Evolutionary conservation across 2,329 filamentous ascomycete genomes (phyloP).

Genomic region (Ophiostoma himal-ulmi): DNA sequence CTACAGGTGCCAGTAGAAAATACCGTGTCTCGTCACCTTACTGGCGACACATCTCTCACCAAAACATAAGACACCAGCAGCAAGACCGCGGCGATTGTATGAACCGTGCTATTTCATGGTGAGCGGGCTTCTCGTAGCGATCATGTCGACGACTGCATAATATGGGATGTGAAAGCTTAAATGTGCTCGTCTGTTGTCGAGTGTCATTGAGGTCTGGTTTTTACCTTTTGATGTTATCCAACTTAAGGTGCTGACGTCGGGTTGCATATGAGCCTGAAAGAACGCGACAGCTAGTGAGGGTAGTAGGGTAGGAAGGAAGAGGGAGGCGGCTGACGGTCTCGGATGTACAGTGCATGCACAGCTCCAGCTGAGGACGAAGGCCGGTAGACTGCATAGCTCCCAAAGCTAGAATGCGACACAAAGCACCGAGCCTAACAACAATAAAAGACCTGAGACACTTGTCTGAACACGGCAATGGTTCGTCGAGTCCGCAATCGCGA

Average conservation of each 20-base stretch:
- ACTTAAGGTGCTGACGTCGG: background rate
- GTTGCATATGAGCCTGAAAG: background rate
- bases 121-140: background rate
- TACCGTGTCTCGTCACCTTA: background rate
- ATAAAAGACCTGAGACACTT: background rate
- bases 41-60: no score
- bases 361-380: background rate
- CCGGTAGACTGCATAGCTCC: background rate
- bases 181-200: background rate
- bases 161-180: background rate
- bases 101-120: background rate
- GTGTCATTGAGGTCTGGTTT: background rate
- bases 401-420: no score
- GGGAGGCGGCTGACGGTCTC: background rate
- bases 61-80: no score
- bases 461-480: background rate
- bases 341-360: background rate
- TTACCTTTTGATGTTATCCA: background rate
- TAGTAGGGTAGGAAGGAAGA: background rate
- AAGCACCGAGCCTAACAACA: no score
- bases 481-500: background rate
- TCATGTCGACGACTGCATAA: background rate
- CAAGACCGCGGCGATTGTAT: background rate
- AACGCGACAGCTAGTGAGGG: background rate
- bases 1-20: no score